Conservation (phyloP, 2,329 filamentous ascomycete genomes). For the Cladophialophora yegresii region DNA sequence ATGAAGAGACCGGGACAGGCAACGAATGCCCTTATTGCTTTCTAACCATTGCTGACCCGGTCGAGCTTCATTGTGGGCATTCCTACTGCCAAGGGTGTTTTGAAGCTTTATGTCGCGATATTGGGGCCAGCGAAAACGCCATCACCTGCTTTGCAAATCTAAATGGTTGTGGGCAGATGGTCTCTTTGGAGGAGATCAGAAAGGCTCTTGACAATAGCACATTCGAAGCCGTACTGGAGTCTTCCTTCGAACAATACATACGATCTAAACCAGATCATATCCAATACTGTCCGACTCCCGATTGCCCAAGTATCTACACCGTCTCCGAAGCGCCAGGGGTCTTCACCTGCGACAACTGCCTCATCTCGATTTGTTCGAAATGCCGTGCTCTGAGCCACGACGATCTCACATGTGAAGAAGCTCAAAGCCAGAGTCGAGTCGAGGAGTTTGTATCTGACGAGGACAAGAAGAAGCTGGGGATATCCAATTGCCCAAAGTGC, state of each 20-base stretch:
- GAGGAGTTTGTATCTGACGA: neutral
- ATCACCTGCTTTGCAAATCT: constrained; percentile 14
- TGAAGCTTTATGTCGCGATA: constrained; percentile 12
- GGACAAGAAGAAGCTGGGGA: constrained; percentile 10
- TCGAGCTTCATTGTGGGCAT: constrained; percentile 20
- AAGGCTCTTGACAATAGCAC: neutral
- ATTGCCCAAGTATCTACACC: constrained; percentile 20
- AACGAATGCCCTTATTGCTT: constrained; percentile 20
- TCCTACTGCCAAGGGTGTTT: constrained; percentile 21
- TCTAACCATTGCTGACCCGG: neutral
- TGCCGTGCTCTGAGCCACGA: constrained; percentile 24
- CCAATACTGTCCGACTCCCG: constrained; percentile 21
- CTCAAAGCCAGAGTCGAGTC: neutral
- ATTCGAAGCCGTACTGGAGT: constrained; percentile 13
- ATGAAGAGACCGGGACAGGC: neutral
- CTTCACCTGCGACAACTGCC: constrained; percentile 18
- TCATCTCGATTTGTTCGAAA: constrained; percentile 16
- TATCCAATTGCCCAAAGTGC: constrained; percentile 18
- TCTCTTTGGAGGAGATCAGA: constrained; percentile 12
- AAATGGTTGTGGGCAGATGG: constrained; percentile 8
- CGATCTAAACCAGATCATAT: constrained; percentile 10
- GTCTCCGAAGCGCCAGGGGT: constrained; percentile 2
- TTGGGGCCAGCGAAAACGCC: neutral
- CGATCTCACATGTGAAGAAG: constrained; percentile 11
- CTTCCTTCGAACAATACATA: constrained; percentile 16